Percentiles rank a stretch among this genome's conserved stretches.
These are phyloP conservation scores for Polyporus tsugae DNA, from an alignment of 1,284 basidiomycete genomes.

Conservation along the genomic window DNA sequence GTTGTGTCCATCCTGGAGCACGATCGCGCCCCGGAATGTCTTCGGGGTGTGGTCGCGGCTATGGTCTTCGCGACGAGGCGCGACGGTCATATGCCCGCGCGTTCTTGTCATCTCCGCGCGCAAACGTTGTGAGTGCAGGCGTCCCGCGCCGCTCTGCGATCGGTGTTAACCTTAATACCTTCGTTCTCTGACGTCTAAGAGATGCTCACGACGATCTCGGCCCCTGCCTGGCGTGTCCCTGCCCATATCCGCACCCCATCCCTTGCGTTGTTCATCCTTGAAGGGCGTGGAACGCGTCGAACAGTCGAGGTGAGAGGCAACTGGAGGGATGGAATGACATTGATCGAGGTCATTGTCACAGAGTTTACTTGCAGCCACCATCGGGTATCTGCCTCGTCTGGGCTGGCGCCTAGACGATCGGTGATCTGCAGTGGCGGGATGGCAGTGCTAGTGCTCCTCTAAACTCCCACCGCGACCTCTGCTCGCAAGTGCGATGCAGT, in stretches of 20 bases:
- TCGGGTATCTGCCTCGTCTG: too few relatives aligned
- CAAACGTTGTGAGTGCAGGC: conserved; percentile 9
- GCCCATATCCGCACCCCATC: background rate
- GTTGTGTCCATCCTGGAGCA: conserved; percentile 6
- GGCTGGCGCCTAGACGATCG: background rate
- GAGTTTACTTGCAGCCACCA: background rate
- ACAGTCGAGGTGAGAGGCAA: background rate
- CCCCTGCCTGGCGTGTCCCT: conserved; percentile 1
- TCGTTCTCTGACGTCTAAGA: background rate
- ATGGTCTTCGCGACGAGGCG: background rate
- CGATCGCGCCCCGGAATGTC: conserved; percentile 5
- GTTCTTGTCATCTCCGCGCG: conserved; percentile 15
- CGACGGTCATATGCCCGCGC: conserved; percentile 1
- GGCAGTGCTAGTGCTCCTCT: background rate
- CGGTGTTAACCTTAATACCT: background rate
- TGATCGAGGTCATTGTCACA: background rate
- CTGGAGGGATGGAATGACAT: background rate
- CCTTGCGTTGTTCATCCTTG: background rate
- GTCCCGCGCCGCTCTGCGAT: background rate
- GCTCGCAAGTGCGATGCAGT: background rate
- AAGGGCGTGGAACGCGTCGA: background rate
- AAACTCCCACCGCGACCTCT: background rate
- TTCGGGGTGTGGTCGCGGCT: background rate
- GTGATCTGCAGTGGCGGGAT: background rate
- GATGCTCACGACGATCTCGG: conserved; percentile 13